These are phyloP conservation scores for Neonectria sp. DNA, from an alignment of 2,329 filamentous ascomycete species.

Conservation along the genomic window DNA sequence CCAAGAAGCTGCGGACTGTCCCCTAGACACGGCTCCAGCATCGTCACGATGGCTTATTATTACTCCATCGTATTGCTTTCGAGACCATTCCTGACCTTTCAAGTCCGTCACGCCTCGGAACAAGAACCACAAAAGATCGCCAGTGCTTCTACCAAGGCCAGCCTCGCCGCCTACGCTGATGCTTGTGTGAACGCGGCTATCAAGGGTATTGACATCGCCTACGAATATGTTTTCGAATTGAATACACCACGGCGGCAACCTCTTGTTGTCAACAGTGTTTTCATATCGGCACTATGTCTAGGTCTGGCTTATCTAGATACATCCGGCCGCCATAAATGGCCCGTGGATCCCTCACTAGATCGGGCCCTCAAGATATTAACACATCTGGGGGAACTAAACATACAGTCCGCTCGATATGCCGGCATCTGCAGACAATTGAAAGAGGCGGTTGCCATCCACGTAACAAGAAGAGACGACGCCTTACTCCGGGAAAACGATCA, in stretches of 20 bases:
- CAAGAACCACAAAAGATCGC: not conserved
- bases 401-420: slow-evolving; percentile 8
- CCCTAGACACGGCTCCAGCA: slow-evolving; percentile 2
- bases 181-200: slow-evolving; percentile 18
- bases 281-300: slow-evolving; percentile 10
- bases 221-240: slow-evolving; percentile 16
- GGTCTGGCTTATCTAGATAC: slow-evolving; percentile 9
- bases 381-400: slow-evolving; percentile 7
- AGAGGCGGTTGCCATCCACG: slow-evolving; percentile 11
- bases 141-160: slow-evolving; percentile 4
- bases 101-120: slow-evolving; percentile 2
- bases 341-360: slow-evolving; percentile 9
- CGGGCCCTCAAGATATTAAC: slow-evolving; percentile 12
- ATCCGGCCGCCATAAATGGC: slow-evolving; percentile 6
- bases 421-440: slow-evolving; percentile 4
- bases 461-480: slow-evolving; percentile 7
- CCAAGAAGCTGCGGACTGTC: slow-evolving; percentile 6
- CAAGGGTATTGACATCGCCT: slow-evolving; percentile 16
- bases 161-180: not conserved
- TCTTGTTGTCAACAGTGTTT: slow-evolving; percentile 18
- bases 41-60: slow-evolving; percentile 15
- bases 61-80: slow-evolving; percentile 16
- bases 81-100: slow-evolving; percentile 14
- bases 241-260: slow-evolving; percentile 11
- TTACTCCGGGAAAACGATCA: slow-evolving; percentile 11